These are phyloP conservation scores for Biscogniauxia mediterranea DNA, from an alignment of 2,329 filamentous ascomycete species.

Conservation along the genomic window DNA sequence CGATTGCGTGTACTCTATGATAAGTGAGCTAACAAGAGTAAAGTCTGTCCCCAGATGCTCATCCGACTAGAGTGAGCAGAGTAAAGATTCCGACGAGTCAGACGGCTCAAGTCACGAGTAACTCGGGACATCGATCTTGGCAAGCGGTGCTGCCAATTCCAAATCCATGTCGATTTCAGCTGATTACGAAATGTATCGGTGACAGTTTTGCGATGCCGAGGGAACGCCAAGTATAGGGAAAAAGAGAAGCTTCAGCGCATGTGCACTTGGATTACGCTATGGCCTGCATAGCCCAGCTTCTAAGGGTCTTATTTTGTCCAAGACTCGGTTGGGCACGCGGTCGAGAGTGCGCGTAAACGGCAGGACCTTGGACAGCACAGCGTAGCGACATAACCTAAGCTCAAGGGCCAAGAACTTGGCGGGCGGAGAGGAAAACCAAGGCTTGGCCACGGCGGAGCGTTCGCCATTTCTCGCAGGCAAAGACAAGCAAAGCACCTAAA, in stretches of 20 bases:
- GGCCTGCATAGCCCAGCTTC: not conserved
- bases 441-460: conserved; percentile 30
- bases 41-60: not conserved
- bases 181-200: not conserved
- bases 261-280: not conserved
- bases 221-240: not conserved
- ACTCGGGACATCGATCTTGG: not conserved
- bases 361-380: too few relatives aligned
- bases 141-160: not conserved
- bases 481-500: conserved; percentile 8
- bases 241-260: not conserved
- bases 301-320: too few relatives aligned
- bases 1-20: not conserved
- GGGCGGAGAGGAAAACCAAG: conserved; percentile 34
- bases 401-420: conserved; percentile 30
- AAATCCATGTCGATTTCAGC: not conserved
- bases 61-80: not conserved
- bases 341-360: too few relatives aligned
- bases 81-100: not conserved
- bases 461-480: conserved; percentile 13
- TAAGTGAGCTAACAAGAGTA: not conserved
- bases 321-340: too few relatives aligned
- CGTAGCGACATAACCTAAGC: not conserved
- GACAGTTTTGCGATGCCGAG: not conserved
- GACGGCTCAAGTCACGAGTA: not conserved